These are phyloP conservation scores for Exserohilum turcica DNA, from an alignment of 2,329 filamentous ascomycete genomes.

Conservation along the genomic window DNA sequence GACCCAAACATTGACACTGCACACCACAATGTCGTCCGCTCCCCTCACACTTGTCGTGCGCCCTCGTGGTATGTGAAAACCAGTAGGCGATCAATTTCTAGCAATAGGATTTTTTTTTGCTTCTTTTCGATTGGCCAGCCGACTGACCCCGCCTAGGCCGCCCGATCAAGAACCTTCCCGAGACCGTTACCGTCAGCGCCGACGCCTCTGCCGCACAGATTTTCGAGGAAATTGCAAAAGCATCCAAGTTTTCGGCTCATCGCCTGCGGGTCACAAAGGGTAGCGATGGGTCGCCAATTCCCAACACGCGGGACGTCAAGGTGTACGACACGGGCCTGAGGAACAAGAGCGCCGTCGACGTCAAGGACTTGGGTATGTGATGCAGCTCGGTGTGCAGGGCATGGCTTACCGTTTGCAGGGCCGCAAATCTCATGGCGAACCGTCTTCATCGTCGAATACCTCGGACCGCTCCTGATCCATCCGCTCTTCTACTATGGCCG, in stretches of 20 bases:
- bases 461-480: slow-evolving; percentile 90
- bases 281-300: slow-evolving; percentile 63
- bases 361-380: slow-evolving; percentile 85
- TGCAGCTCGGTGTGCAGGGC: neutral
- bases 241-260: slow-evolving; percentile 61
- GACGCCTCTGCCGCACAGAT: slow-evolving; percentile 60
- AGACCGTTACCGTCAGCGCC: slow-evolving; percentile 58
- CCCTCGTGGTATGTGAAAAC: slow-evolving; percentile 49
- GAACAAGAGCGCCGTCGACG: slow-evolving; percentile 69
- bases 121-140: neutral
- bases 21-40: slow-evolving; percentile 49
- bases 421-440: slow-evolving; percentile 90
- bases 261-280: slow-evolving; percentile 68
- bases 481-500: slow-evolving; percentile 72
- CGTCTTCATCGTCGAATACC: slow-evolving; percentile 93
- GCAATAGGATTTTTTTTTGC: neutral
- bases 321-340: slow-evolving; percentile 62
- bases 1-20: slow-evolving; percentile 12
- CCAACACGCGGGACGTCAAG: slow-evolving; percentile 59
- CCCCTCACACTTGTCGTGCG: slow-evolving; percentile 52
- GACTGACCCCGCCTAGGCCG: slow-evolving; percentile 55
- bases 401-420: slow-evolving; percentile 57
- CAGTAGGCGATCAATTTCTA: neutral
- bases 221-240: slow-evolving; percentile 61
- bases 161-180: slow-evolving; percentile 65